Percentiles rank a stretch among this genome's conserved stretches.
These are phyloP conservation scores for Coffea humblotiana DNA, from an alignment of 305 asterid genomes.

Conservation along the genomic window DNA sequence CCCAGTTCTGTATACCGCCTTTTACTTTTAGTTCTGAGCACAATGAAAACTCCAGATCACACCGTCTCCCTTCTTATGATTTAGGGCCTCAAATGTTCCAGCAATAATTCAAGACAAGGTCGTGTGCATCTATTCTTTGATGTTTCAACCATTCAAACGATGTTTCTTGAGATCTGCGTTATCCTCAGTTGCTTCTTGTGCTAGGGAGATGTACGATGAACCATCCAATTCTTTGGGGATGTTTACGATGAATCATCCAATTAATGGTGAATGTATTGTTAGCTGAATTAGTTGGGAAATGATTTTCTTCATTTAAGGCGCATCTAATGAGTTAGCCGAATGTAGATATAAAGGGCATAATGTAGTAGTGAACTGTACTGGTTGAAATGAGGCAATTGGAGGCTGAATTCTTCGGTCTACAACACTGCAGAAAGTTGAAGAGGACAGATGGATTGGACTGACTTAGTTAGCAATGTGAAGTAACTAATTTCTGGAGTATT, in stretches of 20 bases:
- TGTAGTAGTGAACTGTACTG: slow-evolving; percentile 7
- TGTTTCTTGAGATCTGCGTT: background rate
- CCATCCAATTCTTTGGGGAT: background rate
- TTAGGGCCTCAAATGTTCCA: background rate
- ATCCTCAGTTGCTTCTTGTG: background rate
- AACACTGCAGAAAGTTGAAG: background rate
- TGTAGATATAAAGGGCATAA: background rate
- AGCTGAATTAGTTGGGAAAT: slow-evolving; percentile 11
- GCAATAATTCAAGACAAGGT: background rate
- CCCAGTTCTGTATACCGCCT: background rate
- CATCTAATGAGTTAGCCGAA: slow-evolving; percentile 14
- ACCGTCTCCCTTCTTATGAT: background rate
- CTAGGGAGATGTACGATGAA: background rate
- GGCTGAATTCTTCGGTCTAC: background rate
- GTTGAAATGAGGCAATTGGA: slow-evolving; percentile 18
- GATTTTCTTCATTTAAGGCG: background rate
- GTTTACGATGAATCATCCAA: no score
- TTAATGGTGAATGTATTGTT: background rate
- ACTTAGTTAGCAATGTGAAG: background rate
- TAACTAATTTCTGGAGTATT: background rate
- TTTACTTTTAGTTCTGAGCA: background rate
- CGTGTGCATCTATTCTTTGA: background rate
- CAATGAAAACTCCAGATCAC: background rate
- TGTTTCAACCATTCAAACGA: background rate
- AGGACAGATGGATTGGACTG: background rate